Evolutionary conservation across 2,329 filamentous ascomycete genomes (phyloP).

Genomic region (Fusarium sp.): DNA sequence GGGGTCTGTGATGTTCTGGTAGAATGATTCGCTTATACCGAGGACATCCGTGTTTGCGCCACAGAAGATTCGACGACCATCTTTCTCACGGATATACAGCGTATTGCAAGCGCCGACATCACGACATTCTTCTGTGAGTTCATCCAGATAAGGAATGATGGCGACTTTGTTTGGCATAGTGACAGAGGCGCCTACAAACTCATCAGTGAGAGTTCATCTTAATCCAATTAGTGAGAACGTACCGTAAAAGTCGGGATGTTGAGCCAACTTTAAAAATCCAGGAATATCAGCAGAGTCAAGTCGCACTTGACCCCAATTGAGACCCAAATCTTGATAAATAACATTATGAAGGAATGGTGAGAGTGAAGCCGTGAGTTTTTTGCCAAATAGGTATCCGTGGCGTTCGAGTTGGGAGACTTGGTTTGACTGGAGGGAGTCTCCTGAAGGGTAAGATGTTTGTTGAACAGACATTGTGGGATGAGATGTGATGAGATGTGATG

Average conservation of each 20-base stretch:
- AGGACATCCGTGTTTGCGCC: constrained; percentile 87
- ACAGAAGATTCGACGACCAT: constrained; percentile 66
- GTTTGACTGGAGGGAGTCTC: constrained; percentile 40
- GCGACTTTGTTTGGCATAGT: constrained; percentile 89
- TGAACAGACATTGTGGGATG: constrained; percentile 38
- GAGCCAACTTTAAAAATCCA: constrained; percentile 63
- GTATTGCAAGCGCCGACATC: constrained; percentile 86
- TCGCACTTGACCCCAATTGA: constrained; percentile 64
- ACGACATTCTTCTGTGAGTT: constrained; percentile 77
- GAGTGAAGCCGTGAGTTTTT: constrained; percentile 66
- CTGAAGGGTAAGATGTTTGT: constrained; percentile 29
- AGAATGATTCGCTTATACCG: constrained; percentile 79
- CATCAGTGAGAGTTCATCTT: background rate
- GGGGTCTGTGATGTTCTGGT: constrained; percentile 63
- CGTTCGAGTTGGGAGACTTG: constrained; percentile 52
- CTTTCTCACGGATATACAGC: constrained; percentile 70
- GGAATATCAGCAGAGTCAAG: constrained; percentile 65
- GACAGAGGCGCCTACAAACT: constrained; percentile 70
- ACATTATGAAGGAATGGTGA: constrained; percentile 67
- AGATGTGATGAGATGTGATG: constrained; percentile 4
- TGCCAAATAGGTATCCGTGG: constrained; percentile 68
- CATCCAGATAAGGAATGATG: constrained; percentile 79
- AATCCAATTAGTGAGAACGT: constrained; percentile 6
- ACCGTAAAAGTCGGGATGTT: constrained; percentile 72
- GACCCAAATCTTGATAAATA: constrained; percentile 63